Percentiles rank a stretch among this genome's conserved stretches.
These are phyloP conservation scores for Neonectria faginata DNA, from an alignment of 2,329 filamentous ascomycete species.

Conservation along the genomic window DNA sequence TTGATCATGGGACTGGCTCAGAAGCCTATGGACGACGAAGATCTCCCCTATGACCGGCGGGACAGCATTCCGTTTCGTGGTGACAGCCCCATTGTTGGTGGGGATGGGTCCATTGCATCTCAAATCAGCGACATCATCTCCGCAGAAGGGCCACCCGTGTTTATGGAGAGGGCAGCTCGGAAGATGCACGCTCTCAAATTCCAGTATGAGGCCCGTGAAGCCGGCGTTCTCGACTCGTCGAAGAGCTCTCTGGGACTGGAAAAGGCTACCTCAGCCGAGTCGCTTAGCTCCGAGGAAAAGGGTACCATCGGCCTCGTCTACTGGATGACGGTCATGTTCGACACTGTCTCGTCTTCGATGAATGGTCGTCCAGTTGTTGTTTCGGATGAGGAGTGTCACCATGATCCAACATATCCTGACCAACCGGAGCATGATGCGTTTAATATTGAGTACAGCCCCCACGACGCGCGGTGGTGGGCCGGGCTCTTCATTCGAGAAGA, in stretches of 20 bases:
- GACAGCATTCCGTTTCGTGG: constrained; percentile 34
- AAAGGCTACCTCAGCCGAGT: constrained; percentile 37
- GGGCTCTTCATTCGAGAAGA: constrained; percentile 51
- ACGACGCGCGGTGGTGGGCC: constrained; percentile 49
- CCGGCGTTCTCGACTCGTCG: constrained; percentile 41
- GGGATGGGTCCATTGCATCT: constrained; percentile 43
- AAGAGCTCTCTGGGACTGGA: constrained; percentile 44
- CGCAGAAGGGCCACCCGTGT: constrained; percentile 46
- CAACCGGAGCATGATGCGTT: constrained; percentile 36
- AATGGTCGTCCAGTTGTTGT: constrained; percentile 53
- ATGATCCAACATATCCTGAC: constrained; percentile 46
- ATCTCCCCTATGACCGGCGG: constrained; percentile 28
- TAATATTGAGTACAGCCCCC: constrained; percentile 35
- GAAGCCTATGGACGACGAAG: constrained; percentile 48
- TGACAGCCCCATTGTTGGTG: constrained; percentile 36
- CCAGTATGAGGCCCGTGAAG: constrained; percentile 48
- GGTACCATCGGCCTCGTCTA: constrained; percentile 67
- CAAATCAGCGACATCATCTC: constrained; percentile 49
- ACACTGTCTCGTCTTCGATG: constrained; percentile 68
- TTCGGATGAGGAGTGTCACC: constrained; percentile 55
- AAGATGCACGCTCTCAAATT: constrained; percentile 54
- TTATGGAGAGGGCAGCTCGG: constrained; percentile 53
- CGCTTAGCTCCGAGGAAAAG: constrained; percentile 48
- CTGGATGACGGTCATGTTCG: constrained; percentile 71
- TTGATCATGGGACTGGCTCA: constrained; percentile 55